Conservation (phyloP, 768 basidiomycete genomes). For the Tulasnella sp. region DNA sequence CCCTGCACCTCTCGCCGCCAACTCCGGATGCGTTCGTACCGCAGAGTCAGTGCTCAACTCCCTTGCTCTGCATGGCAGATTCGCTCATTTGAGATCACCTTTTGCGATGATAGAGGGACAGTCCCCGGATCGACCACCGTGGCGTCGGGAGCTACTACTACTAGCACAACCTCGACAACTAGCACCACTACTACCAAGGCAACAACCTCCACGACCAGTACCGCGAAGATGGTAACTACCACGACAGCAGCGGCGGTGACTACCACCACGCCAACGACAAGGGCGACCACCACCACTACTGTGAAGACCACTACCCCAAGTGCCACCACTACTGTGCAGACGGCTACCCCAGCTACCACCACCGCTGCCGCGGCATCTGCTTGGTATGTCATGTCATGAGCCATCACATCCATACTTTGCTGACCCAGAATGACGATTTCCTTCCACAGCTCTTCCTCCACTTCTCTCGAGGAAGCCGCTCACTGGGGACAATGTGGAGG, state of each 20-base stretch:
- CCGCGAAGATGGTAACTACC: neutral
- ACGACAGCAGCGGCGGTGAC: conserved; percentile 7
- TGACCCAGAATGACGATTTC: neutral
- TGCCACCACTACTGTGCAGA: neutral
- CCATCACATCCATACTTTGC: neutral
- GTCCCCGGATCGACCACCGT: no score
- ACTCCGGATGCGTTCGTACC: conserved; percentile 19
- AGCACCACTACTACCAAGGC: no score
- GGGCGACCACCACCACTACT: neutral
- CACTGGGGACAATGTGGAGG: conserved; percentile 14
- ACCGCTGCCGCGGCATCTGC: neutral
- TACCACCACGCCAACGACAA: conserved; percentile 2
- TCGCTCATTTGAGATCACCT: neutral
- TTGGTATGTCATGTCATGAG: neutral
- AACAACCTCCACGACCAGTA: neutral
- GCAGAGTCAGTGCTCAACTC: neutral
- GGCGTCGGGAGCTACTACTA: no score
- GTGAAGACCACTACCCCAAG: neutral
- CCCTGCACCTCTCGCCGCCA: conserved; percentile 21
- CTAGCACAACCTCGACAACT: no score
- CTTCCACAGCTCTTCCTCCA: neutral
- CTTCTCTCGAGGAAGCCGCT: neutral
- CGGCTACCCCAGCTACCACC: neutral
- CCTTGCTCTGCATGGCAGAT: conserved; percentile 1
- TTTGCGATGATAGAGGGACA: no score